These are phyloP conservation scores for Trichomonascaceae sp. DNA, from an alignment of 1,139 yeast genomes.

Conservation along the genomic window DNA sequence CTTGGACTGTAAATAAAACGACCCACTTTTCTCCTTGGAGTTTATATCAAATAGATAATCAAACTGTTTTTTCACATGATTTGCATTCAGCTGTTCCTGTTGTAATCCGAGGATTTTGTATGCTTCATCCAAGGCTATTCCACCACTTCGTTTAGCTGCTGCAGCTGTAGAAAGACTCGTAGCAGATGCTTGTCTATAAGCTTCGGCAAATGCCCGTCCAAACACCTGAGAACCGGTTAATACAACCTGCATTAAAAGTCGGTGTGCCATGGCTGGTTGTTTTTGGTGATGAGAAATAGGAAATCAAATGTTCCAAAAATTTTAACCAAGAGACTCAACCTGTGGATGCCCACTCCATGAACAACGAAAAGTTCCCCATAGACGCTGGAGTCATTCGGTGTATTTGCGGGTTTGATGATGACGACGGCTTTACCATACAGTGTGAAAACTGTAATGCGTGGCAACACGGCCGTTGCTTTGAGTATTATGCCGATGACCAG, in stretches of 20 bases:
- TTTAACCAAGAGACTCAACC: neutral
- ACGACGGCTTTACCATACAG: slow-evolving; percentile 92
- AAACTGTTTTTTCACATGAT: slow-evolving; percentile 67
- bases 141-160: slow-evolving; percentile 61
- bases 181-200: slow-evolving; percentile 93
- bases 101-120: slow-evolving; percentile 84
- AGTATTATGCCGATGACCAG: slow-evolving; percentile 60
- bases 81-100: slow-evolving; percentile 44
- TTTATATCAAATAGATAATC: slow-evolving; percentile 81
- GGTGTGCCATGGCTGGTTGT: slow-evolving; percentile 61
- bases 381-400: slow-evolving; percentile 87
- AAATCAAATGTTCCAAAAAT: neutral
- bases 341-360: neutral
- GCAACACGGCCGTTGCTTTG: slow-evolving; percentile 92
- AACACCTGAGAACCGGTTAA: slow-evolving; percentile 94
- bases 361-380: slow-evolving; percentile 21
- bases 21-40: slow-evolving; percentile 89
- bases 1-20: slow-evolving; percentile 87
- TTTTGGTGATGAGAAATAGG: neutral
- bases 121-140: slow-evolving; percentile 82
- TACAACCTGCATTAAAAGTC: slow-evolving; percentile 80
- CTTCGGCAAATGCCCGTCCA: slow-evolving; percentile 95
- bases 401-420: slow-evolving; percentile 82
- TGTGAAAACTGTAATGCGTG: slow-evolving; percentile 89
- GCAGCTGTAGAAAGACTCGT: slow-evolving; percentile 67